Percentiles rank a stretch among this genome's conserved stretches.
These are phyloP conservation scores for Dioscorea alata DNA, from an alignment of 106 monocot species.

Conservation along the genomic window DNA sequence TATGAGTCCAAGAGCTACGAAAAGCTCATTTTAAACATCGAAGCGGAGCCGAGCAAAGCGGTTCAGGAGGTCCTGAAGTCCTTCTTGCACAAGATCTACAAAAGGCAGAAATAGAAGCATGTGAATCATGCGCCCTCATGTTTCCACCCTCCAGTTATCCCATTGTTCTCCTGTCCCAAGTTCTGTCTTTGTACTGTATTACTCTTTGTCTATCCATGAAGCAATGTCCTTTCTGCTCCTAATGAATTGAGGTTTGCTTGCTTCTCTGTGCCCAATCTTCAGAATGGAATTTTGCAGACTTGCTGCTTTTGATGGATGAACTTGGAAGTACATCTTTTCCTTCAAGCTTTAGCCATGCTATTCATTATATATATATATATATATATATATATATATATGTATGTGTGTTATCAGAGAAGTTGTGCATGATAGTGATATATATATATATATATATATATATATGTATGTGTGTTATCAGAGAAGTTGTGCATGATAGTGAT, in stretches of 20 bases:
- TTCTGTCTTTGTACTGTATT: not conserved
- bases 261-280: not conserved
- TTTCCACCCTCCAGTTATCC: not conserved
- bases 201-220: not conserved
- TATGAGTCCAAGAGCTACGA: slow-evolving; percentile 67
- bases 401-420: too few relatives aligned
- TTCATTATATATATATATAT: too few relatives aligned
- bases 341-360: too few relatives aligned
- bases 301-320: too few relatives aligned
- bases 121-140: not conserved
- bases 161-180: not conserved
- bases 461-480: too few relatives aligned
- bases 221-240: not conserved
- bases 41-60: slow-evolving; percentile 73
- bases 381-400: too few relatives aligned
- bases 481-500: too few relatives aligned
- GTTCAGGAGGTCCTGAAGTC: slow-evolving; percentile 91
- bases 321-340: too few relatives aligned
- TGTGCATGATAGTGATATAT: too few relatives aligned
- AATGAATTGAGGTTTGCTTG: not conserved
- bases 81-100: slow-evolving; percentile 94
- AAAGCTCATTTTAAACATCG: slow-evolving; percentile 68
- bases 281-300: not conserved
- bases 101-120: slow-evolving; percentile 72
- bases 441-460: too few relatives aligned